Base-by-base conservation (phyloP, 1,284 basidiomycete species). In the Ceratobasidium sp. region DNA sequence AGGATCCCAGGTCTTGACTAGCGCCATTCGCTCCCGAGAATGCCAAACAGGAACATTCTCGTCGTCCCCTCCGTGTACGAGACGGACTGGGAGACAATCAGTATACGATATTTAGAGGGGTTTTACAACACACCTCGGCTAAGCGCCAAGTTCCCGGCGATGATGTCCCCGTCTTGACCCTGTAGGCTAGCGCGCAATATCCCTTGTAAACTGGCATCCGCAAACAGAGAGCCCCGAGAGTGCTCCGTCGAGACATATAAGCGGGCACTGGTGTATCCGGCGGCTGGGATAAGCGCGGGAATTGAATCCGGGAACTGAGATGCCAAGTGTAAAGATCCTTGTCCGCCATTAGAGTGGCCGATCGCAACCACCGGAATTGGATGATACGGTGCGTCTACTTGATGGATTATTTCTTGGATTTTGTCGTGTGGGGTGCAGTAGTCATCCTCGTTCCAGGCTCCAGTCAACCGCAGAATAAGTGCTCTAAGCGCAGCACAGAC, bases 311-410 rank as follows among this genome's bases (percentile, higher is more conserved):
- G 94, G 80, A 88, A 93, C 74, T 91, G 86, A 29, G 89, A 87
- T 1, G 92, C 89, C 5, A 92, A 80, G 80, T 95, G 91, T 93
- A 94, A 96, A 1, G 91, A 86, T 0, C 96, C 96, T 82, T 97
- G 96, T 2, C 95, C 96, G 9, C 96, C 96, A 80, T 98, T 98
- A 1, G 95, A 97, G 80, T 98, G 96, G 0, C 96, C 96, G 57
- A 96, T 84, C 7, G 96, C 80, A 11, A 93, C 81, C 0, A 90
- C 87, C 36, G 84, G 84, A 0, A 85, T 83, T 33, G 1, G 6
- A 2, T 15, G 48, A 19, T 31, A 29, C 22, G 14, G 31, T 3
- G 33, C 19, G 36, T 14, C 17, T 24, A 29, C 19, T 27, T 15
- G 33, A 27, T 45, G 29, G 22, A n/a, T 15, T 24, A 74, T 22